Conservation (phyloP, 2,329 filamentous ascomycete species). For the Fusarium devonianum region DNA sequence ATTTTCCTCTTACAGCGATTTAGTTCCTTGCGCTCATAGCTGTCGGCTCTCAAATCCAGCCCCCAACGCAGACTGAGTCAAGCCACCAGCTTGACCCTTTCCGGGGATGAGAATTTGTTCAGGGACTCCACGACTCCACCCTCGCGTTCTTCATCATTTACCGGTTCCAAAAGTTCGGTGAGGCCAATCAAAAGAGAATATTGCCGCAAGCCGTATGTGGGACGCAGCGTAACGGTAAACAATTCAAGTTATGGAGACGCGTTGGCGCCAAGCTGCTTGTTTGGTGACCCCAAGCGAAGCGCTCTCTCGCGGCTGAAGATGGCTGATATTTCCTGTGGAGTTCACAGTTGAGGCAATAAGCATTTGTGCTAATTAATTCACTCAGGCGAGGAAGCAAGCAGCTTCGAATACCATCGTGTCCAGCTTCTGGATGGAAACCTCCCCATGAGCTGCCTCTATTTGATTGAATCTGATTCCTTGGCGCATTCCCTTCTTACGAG, state of each 20-base stretch:
- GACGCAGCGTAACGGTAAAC: too few species aligned
- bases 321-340: neutral
- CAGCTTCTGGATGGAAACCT: too few species aligned
- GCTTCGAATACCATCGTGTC: neutral
- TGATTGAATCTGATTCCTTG: slow-evolving; percentile 12
- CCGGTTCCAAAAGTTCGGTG: slow-evolving; percentile 8
- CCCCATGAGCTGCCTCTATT: neutral
- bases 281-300: slow-evolving; percentile 1
- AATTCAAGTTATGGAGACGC: neutral
- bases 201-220: neutral
- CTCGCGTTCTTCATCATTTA: neutral
- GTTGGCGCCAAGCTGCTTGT: slow-evolving; percentile 8
- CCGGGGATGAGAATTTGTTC: slow-evolving; percentile 4
- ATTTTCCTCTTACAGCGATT: neutral
- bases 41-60: slow-evolving; percentile 1
- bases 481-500: slow-evolving; percentile 14
- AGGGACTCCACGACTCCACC: slow-evolving; percentile 13
- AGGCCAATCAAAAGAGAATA: slow-evolving; percentile 8
- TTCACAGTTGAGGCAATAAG: neutral
- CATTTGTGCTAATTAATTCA: neutral
- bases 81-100: slow-evolving; percentile 18
- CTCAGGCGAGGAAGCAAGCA: neutral
- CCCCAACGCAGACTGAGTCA: slow-evolving; percentile 1
- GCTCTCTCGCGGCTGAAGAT: neutral
- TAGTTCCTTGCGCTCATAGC: neutral